phyloP scores from a whole-genome alignment of 164 flowering plant genomes.

The Sextonia rubra region DNA sequence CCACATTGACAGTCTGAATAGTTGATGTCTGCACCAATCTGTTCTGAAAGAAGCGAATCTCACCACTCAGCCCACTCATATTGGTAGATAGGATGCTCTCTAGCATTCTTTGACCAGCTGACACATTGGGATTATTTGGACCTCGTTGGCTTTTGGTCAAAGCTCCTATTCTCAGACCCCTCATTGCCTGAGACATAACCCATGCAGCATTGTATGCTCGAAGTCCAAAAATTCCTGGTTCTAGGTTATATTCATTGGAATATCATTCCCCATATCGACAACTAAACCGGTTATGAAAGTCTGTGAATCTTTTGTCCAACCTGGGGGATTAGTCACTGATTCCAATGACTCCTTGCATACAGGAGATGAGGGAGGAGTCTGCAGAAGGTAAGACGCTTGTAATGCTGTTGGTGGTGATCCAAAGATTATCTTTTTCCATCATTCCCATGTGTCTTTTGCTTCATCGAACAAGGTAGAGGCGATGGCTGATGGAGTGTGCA shows the following conservation, averaged over 20 bases:
- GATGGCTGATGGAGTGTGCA: no score
- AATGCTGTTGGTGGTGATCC: no score
- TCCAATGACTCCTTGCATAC: no score
- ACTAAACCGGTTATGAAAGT: constrained; percentile 11
- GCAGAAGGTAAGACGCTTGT: no score
- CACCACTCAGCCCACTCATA: constrained; percentile 24
- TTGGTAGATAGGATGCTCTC: constrained; percentile 9
- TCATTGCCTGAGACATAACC: constrained; percentile 9
- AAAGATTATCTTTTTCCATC: no score
- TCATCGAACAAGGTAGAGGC: no score
- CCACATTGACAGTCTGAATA: constrained; percentile 16
- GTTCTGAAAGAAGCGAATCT: constrained; percentile 13
- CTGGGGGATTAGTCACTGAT: neutral
- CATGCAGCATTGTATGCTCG: constrained; percentile 23
- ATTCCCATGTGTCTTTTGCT: no score
- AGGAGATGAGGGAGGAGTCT: no score
- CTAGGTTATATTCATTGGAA: constrained; percentile 14
- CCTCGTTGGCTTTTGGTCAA: neutral
- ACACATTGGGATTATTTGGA: no score
- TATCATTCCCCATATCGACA: constrained; percentile 7
- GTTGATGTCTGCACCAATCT: neutral
- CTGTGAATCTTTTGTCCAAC: neutral
- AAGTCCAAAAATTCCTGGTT: constrained; percentile 18
- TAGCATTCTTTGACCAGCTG: neutral
- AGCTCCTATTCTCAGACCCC: neutral